A percentile compares a stretch with the other conserved stretches of the same genome.
phyloP scores from a whole-genome alignment of 805 yeast species.

The Saccharomycodes ludwigii region DNA sequence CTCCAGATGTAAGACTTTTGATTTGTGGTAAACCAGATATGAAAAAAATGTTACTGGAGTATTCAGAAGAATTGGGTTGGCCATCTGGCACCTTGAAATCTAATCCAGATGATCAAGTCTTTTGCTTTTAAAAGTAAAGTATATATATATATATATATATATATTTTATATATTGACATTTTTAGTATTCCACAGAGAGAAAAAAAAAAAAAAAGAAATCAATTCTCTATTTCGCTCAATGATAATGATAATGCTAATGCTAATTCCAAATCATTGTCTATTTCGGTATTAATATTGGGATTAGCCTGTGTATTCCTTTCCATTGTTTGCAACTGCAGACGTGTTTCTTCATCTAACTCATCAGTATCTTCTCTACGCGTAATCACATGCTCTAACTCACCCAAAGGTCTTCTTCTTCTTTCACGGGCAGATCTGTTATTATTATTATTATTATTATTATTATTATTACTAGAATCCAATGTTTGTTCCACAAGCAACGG shows the following conservation, averaged over 20 bases:
- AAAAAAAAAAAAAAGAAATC: not conserved
- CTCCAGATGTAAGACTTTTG: slow-evolving; percentile 40
- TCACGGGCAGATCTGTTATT: too few relatives aligned
- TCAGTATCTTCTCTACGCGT: not conserved
- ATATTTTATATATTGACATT: not conserved
- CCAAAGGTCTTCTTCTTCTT: too few relatives aligned
- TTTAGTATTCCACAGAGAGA: not conserved
- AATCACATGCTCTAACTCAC: slow-evolving; percentile 1
- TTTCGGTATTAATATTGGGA: not conserved
- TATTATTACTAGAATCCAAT: too few relatives aligned
- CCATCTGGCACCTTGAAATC: slow-evolving; percentile 31
- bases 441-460: too few relatives aligned
- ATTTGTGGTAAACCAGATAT: slow-evolving; percentile 68
- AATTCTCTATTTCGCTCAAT: slow-evolving; percentile 16
- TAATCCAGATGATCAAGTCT: slow-evolving; percentile 42
- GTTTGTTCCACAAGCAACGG: too few relatives aligned
- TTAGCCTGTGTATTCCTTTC: not conserved
- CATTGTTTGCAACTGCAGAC: slow-evolving; percentile 1
- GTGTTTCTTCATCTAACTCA: slow-evolving; percentile 5
- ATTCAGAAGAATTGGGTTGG: slow-evolving; percentile 52
- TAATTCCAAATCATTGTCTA: slow-evolving; percentile 17
- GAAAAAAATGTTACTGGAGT: slow-evolving; percentile 39
- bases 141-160: not conserved
- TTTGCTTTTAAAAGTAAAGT: slow-evolving; percentile 32
- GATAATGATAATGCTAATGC: slow-evolving; percentile 24